Evolutionary conservation across 148 eudicot species (phyloP).

Genomic region (Mesembryanthemum crystallinum): DNA sequence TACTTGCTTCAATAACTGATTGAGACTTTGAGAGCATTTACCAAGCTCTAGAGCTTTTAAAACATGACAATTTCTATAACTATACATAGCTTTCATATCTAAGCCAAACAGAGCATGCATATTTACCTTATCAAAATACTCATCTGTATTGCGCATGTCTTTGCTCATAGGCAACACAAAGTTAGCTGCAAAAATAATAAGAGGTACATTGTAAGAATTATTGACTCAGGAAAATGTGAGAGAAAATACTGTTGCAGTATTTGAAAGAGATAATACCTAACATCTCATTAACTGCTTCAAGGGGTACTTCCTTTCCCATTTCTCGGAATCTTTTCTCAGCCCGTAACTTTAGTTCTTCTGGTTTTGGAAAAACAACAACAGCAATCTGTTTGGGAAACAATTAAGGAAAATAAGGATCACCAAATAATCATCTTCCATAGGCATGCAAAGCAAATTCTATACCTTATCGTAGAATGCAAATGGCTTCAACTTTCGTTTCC

Average conservation of each 20-base stretch:
- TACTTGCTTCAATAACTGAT: neutral
- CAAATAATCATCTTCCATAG: neutral
- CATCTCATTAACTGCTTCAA: constrained; percentile 56
- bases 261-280: constrained; percentile 39
- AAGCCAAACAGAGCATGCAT: neutral
- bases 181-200: constrained; percentile 45
- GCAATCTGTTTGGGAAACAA: constrained; percentile 40
- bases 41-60: neutral
- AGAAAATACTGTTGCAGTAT: neutral
- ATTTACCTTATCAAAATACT: constrained; percentile 62
- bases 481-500: constrained; percentile 57
- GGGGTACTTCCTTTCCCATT: constrained; percentile 63
- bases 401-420: neutral
- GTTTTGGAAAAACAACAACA: constrained; percentile 55
- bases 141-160: constrained; percentile 54
- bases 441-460: neutral
- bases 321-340: constrained; percentile 47
- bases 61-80: neutral
- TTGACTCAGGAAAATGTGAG: neutral
- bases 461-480: constrained; percentile 55
- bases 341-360: constrained; percentile 50
- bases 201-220: neutral
- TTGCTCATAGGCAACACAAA: constrained; percentile 58
- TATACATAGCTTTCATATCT: neutral
- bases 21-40: neutral